Percentiles rank a stretch among this genome's conserved stretches.
Conservation (phyloP, 2,329 filamentous ascomycete species). For the Penicillium expansum region DNA sequence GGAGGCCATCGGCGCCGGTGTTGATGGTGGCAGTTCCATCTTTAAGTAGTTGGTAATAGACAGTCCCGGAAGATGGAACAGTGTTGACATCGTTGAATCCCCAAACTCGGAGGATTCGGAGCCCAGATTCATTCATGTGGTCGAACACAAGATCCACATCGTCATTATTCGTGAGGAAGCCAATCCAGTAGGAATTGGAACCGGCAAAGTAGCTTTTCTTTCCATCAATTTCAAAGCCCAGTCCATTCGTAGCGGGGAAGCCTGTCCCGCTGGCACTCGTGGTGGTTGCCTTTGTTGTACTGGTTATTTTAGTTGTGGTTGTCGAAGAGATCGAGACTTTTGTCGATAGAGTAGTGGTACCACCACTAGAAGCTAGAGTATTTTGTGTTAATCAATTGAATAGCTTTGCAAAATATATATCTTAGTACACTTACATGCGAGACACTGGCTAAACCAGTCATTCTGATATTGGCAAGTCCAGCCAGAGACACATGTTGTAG, state of each 20-base stretch:
- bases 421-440: constrained; percentile 9
- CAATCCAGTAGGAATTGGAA: constrained; percentile 55
- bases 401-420: not conserved
- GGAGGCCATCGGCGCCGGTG: constrained; percentile 60
- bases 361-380: not conserved
- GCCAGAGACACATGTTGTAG: constrained; percentile 14
- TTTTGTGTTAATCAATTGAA: not conserved
- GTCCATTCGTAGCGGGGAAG: constrained; percentile 26
- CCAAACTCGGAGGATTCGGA: constrained; percentile 54
- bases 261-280: not conserved
- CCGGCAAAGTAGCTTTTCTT: constrained; percentile 46
- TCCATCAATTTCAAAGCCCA: constrained; percentile 42
- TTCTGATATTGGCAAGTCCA: constrained; percentile 19
- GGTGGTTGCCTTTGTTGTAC: constrained; percentile 8
- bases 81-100: constrained; percentile 52
- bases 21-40: constrained; percentile 54
- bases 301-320: not conserved
- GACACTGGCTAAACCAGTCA: constrained; percentile 25
- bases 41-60: constrained; percentile 46
- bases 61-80: constrained; percentile 41
- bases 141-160: constrained; percentile 48
- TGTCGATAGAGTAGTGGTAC: not conserved
- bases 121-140: constrained; percentile 37
- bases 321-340: constrained; percentile 1
- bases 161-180: constrained; percentile 48